Evolutionary conservation across 805 yeast genomes (phyloP), one percentile per base, ranked within the genome.

Genomic region (Saccharomycopsis sp.): DNA sequence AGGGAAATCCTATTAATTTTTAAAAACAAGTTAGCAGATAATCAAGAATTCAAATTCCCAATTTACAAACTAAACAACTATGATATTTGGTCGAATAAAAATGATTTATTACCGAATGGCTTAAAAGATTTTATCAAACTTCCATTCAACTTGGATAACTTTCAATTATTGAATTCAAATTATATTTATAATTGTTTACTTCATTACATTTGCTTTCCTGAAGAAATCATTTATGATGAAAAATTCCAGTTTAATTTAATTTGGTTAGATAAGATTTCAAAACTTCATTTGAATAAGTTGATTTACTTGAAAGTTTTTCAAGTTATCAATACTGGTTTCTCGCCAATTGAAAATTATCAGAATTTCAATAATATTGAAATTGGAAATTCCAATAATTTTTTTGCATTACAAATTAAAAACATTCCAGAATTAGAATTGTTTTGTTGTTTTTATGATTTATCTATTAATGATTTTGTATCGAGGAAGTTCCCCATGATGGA

Each of bases 181-280:
- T 39, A 45, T 30, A 4, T 45, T 5, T 42, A 36, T 28, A 42
- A 45, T 31, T 36, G 44, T 31, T 27, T 45, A 14, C 19, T 45
- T 18, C 48, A 45, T 30, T 41, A 37, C 30, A 26, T 29, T 3
- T 41, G 45, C 19, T 34, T 15, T 29, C 45, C 37, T 5, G 39
- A 36, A 10, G 47, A 44, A 19, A 19, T 40, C 3, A 9, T 5
- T 5, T 4, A n/a, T 15, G 10, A 14, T 23, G 12, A 21, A 4
- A 17, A 31, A 4, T n/a, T n/a, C n/a, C n/a, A n/a, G n/a, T n/a
- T n/a, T n/a, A 35, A 35, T 28, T 21, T 41, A 25, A 31, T 44
- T n/a, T 44, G 48, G 48, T 13, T 14, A 9, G 48, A 44, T 25
- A 36, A 15, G 14, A 15, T 30, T 6, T 40, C 45, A 4, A 30